These are phyloP conservation scores for Filobasidium floriforme DNA, from an alignment of 768 basidiomycete species.

Conservation along the genomic window DNA sequence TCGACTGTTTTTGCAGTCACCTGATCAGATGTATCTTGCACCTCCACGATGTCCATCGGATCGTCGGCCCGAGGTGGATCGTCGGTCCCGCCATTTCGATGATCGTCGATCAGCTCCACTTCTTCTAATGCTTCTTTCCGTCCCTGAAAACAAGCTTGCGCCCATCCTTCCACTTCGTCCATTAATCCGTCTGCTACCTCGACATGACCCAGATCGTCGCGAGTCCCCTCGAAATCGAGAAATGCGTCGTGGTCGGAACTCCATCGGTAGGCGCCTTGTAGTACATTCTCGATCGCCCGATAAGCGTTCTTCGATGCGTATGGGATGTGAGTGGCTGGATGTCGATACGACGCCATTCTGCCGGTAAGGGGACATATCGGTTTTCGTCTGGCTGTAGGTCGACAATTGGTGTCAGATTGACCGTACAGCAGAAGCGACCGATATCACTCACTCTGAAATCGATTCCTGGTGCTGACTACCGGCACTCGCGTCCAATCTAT, in stretches of 20 bases:
- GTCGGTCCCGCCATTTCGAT: too few relatives aligned
- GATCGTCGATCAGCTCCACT: neutral
- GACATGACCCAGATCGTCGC: neutral
- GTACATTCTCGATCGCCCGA: constrained; percentile 55
- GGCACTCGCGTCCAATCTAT: constrained; percentile 52
- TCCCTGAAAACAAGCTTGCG: neutral
- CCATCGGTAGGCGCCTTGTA: constrained; percentile 69
- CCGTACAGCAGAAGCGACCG: neutral
- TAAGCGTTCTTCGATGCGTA: constrained; percentile 67
- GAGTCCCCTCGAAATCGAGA: neutral
- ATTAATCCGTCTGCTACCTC: neutral
- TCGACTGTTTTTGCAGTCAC: too few relatives aligned
- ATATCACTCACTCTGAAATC: constrained; percentile 3
- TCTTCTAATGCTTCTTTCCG: neutral
- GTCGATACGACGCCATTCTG: constrained; percentile 63
- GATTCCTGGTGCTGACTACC: constrained; percentile 30
- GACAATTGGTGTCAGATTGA: neutral
- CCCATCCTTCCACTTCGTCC: constrained; percentile 8
- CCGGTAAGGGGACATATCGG: constrained; percentile 73
- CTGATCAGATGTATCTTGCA: too few relatives aligned
- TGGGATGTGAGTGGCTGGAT: constrained; percentile 71
- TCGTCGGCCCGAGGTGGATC: too few relatives aligned
- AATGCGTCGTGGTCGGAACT: neutral
- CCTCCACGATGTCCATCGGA: too few relatives aligned
- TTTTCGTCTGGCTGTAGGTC: constrained; percentile 55